Percentiles rank a stretch among this genome's conserved stretches.
Conservation (phyloP, 441 rosid species). For the Kokia cookei region DNA sequence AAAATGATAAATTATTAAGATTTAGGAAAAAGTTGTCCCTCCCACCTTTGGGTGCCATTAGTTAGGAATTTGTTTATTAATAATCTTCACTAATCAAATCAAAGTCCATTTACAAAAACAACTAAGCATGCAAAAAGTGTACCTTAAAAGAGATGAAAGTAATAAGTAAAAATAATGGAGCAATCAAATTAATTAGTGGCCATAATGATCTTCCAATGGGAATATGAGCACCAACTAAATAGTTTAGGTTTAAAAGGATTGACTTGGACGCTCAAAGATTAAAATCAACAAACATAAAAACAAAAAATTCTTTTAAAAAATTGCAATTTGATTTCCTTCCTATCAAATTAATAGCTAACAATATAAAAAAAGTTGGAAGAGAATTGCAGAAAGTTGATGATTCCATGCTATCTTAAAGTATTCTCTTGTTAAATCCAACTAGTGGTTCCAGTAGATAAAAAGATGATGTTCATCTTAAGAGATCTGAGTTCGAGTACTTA, state of each 20-base stretch:
- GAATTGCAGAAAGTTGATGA: not conserved
- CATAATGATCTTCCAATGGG: not conserved
- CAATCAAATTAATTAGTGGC: not conserved
- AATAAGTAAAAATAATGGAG: not conserved
- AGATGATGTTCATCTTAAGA: too few relatives aligned
- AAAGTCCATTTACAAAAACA: not conserved
- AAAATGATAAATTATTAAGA: not conserved
- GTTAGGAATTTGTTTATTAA: not conserved
- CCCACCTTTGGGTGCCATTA: slow-evolving; percentile 10
- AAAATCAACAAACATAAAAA: too few relatives aligned
- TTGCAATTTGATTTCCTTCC: not conserved
- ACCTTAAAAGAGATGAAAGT: not conserved
- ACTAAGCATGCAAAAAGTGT: not conserved
- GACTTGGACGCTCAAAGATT: too few relatives aligned
- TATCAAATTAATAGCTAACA: not conserved
- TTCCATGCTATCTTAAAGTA: not conserved
- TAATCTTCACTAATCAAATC: not conserved
- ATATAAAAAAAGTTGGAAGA: not conserved
- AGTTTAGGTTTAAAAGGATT: not conserved
- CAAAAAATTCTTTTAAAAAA: too few relatives aligned
- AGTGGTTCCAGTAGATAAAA: too few relatives aligned
- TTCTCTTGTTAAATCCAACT: not conserved
- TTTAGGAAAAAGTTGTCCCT: not conserved
- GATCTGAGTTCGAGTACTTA: too few relatives aligned
- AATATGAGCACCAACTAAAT: not conserved